Evolutionary conservation across 75 land plant species (phyloP), one percentile per base, ranked within the genome.

Genomic region (Cunninghamia lanceolata): DNA sequence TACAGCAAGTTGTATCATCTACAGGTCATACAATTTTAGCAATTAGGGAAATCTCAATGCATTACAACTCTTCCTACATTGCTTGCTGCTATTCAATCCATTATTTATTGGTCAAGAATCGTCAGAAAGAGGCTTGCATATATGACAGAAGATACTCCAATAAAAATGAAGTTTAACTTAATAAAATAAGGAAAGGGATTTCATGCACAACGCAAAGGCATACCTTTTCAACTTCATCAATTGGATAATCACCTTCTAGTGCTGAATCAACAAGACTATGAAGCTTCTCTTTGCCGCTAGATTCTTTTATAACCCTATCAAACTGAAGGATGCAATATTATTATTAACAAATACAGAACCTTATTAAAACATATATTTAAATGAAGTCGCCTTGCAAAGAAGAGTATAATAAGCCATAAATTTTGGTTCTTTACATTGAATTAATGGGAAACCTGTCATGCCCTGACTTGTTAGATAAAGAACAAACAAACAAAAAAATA

Each of bases 141-240:
- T 59, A 59, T 59, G 1, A 59, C 66, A 59, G 8, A 59, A 59
- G 25, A 59, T 59, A 19, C 25, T 59, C 66, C 4, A 59, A 21
- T 59, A 59, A 63, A 63, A 82, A 25, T 28, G 46, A 25, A 42
- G 32, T n/a, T 45, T 32, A 82, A 40, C 13, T 82, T 82, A 3
- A 9, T 9, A 82, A 25, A 35, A 82, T n/a, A 14, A 82, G n/a
- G 9, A 79, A 36, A n/a, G 47, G 15, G 28, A 25, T 42, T 82
- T 19, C 46, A 21, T n/a, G 13, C 30, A 45, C 30, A 34, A 42
- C 8, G 40, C 7, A 82, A 21, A 11, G 47, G 25, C 38, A 87
- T 9, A 88, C 89, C 82, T 85, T 88, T 86, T 86, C 85, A 81
- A 85, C 84, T 45, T 42, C 59, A 15, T 88, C 87, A 11, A 59